Percentiles rank a stretch among this genome's conserved stretches.
Evolutionary conservation across 441 rosid genomes (phyloP).

Genomic region (Flueggea neowawraea): DNA sequence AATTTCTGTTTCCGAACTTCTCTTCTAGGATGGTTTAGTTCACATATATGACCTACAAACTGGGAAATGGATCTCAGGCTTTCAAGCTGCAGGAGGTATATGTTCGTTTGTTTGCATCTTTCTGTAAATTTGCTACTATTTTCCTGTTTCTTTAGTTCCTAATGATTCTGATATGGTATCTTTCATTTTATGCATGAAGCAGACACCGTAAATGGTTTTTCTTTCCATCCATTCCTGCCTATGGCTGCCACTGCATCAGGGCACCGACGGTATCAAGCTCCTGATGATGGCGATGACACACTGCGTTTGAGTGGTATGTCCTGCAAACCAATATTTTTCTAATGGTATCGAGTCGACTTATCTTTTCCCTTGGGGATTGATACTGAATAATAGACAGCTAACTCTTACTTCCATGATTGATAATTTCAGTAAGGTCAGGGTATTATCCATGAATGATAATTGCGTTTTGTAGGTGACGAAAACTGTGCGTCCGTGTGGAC

Average conservation of each 20-base stretch:
- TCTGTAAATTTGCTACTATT: not conserved
- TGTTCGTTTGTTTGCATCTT: not conserved
- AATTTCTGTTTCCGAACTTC: conserved; percentile 2
- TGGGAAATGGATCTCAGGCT: conserved; percentile 84
- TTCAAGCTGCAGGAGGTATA: conserved; percentile 89
- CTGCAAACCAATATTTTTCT: too few relatives aligned
- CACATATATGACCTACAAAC: conserved; percentile 90
- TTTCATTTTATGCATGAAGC: conserved; percentile 11
- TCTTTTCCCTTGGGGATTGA: not conserved
- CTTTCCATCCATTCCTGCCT: conserved; percentile 90
- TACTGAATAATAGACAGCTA: not conserved
- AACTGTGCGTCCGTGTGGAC: conserved; percentile 78
- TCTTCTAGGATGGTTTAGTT: conserved; percentile 79
- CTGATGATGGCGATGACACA: conserved; percentile 7
- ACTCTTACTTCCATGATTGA: not conserved
- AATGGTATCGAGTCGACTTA: not conserved
- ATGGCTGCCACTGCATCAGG: conserved; percentile 64
- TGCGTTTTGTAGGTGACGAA: conserved; percentile 41
- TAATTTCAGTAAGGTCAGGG: not conserved
- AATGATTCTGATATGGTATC: not conserved
- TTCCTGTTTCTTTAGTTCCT: not conserved
- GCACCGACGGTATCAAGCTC: conserved; percentile 62
- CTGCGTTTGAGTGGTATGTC: not conserved
- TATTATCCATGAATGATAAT: not conserved
- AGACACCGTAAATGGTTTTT: conserved; percentile 85